Evolutionary conservation across 1,284 basidiomycete genomes (phyloP).

Genomic region (Melampsora larici-populina): DNA sequence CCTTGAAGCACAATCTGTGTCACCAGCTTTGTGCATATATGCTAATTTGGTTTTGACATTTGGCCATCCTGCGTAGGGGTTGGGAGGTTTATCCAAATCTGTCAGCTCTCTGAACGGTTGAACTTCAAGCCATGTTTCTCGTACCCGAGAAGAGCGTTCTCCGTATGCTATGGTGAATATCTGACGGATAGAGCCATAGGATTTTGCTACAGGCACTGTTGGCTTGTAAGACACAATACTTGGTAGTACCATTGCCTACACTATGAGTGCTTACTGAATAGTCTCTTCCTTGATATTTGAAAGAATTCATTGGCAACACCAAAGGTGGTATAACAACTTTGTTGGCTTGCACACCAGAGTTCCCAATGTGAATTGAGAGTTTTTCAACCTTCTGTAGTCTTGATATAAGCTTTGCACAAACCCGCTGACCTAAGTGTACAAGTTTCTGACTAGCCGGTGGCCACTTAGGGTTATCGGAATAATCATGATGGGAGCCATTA

Average conservation of each 20-base stretch:
- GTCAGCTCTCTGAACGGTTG: background rate
- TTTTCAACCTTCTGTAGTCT: background rate
- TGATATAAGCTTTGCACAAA: background rate
- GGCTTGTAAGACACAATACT: background rate
- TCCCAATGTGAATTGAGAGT: constrained; percentile 1
- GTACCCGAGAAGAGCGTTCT: too few relatives aligned
- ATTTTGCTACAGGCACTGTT: background rate
- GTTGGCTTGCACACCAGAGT: background rate
- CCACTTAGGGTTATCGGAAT: too few relatives aligned
- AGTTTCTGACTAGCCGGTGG: background rate
- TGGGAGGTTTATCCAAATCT: background rate
- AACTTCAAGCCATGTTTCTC: constrained; percentile 3
- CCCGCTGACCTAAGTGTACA: background rate
- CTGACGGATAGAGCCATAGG: constrained; percentile 1
- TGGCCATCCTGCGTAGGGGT: background rate
- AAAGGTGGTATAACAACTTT: constrained; percentile 11
- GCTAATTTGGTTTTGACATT: too few relatives aligned
- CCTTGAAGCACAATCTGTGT: too few relatives aligned
- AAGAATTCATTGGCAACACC: background rate
- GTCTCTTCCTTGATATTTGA: background rate
- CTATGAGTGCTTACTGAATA: background rate
- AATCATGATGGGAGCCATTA: background rate
- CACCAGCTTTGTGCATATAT: too few relatives aligned
- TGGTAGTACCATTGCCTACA: background rate
- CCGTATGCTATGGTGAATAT: constrained; percentile 2